Evolutionary conservation across 2,329 filamentous ascomycete species (phyloP), one percentile per base, ranked within the genome.

Genomic region (Ascochyta fabae): DNA sequence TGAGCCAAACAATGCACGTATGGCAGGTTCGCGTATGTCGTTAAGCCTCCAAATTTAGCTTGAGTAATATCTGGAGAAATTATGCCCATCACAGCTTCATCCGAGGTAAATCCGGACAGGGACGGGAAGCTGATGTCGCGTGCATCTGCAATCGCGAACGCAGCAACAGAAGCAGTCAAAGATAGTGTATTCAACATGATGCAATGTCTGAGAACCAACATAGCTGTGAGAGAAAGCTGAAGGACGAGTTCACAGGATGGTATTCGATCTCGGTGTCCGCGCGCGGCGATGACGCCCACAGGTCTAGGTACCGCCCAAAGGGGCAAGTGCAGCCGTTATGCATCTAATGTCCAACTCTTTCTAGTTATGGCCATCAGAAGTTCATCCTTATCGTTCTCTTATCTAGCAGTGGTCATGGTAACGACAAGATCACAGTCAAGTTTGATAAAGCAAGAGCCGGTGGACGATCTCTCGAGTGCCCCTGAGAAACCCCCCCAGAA

Each of bases 11-110:
- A 81, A 60, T 80, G 77, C 13, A 81, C 78, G 58, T 81, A 80
- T 0, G 79, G 79, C 15, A 81, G 45, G 62, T 80, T 81, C 1
- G 79, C 80, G 65, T 77, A 82, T 8, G 80, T 81, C 3, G 68
- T 77, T 47, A 82, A 55, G 2, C 80, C 80, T 23, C 69, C 70
- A 58, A 77, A 81, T 23, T 67, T 72, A 2, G 66, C 64, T 8
- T 69, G 67, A 19, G 62, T 68, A 23, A 74, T 60, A 47, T 75
- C 71, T n/a, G 66, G 56, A n/a, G 26, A 27, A 19, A 54, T 60
- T 15, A 56, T 57, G 7, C 53, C 56, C 23, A 68, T 40, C 10
- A 73, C 66, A 6, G 72, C 44, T 36, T 78, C 76, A 22, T 72
- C 61, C 38, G 77, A 68, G 27, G 70, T 23, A 48, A 64, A 67